Conservation (phyloP, 306 rosid genomes). For the Adenanthera pavonina region DNA sequence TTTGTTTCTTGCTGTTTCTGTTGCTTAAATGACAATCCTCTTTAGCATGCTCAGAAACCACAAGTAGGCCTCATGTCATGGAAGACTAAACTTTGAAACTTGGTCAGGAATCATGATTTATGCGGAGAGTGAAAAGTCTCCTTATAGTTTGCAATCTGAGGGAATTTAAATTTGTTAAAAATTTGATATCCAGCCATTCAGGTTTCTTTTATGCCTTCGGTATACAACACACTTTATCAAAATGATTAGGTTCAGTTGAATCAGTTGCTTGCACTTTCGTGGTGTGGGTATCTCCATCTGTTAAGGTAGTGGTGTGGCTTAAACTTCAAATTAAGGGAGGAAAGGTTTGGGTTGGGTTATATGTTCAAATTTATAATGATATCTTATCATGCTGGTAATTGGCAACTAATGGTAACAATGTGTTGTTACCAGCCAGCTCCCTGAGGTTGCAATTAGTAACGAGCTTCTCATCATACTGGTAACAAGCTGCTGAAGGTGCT, state of each 20-base stretch:
- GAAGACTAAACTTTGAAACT: neutral
- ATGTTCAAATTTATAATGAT: neutral
- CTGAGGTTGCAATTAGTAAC: neutral
- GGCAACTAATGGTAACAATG: neutral
- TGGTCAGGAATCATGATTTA: neutral
- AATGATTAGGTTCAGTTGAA: neutral
- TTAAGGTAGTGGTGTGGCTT: neutral
- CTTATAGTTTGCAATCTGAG: neutral
- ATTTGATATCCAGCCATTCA: neutral
- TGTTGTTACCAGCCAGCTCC: neutral
- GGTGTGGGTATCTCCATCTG: conserved; percentile 3
- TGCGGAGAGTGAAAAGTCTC: neutral
- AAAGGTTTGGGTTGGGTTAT: neutral
- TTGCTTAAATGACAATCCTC: neutral
- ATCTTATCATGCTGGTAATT: neutral
- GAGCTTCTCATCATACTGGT: neutral
- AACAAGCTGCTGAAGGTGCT: too few relatives aligned
- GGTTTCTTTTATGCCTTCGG: neutral
- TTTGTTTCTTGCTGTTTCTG: neutral
- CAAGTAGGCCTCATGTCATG: neutral
- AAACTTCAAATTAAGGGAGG: neutral
- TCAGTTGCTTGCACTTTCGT: neutral
- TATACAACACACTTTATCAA: neutral
- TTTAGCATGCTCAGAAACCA: neutral
- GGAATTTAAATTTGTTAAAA: neutral